Evolutionary conservation across 2,329 filamentous ascomycete species (phyloP).

Genomic region (Raffaelea arxii): DNA sequence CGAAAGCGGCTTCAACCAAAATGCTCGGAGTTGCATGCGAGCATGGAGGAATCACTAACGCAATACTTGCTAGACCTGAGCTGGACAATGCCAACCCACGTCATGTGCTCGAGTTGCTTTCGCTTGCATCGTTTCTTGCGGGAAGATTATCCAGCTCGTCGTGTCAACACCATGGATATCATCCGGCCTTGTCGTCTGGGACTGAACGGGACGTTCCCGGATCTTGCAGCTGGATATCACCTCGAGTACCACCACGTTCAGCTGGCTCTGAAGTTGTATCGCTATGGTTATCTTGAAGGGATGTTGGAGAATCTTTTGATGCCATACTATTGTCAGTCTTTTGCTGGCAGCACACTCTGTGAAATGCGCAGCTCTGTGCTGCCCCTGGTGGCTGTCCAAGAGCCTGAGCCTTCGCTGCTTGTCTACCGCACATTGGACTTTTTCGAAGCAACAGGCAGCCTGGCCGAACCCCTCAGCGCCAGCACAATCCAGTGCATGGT

Average conservation of each 20-base stretch:
- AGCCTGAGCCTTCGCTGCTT: slow-evolving; percentile 1
- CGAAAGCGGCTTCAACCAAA: background rate
- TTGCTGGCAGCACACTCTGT: background rate
- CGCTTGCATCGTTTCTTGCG: background rate
- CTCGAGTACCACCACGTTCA: slow-evolving; percentile 7
- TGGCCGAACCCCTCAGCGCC: background rate
- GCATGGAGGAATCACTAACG: no score
- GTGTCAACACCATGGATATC: background rate
- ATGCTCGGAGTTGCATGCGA: no score
- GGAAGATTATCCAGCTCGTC: background rate
- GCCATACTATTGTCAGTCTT: background rate
- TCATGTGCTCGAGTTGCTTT: background rate
- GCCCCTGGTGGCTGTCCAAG: background rate
- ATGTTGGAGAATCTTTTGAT: background rate
- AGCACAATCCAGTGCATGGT: background rate
- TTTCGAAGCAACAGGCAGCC: background rate
- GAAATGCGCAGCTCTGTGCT: background rate
- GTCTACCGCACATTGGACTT: slow-evolving; percentile 1
- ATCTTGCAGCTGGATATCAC: background rate
- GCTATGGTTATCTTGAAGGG: background rate
- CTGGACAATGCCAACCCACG: background rate
- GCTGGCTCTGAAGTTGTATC: slow-evolving; percentile 3
- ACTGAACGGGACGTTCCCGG: background rate
- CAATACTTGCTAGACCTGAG: no score
- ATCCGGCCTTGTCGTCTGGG: background rate